These are phyloP conservation scores for Nicotiana otophora DNA, from an alignment of 257 asterid genomes.

Conservation along the genomic window DNA sequence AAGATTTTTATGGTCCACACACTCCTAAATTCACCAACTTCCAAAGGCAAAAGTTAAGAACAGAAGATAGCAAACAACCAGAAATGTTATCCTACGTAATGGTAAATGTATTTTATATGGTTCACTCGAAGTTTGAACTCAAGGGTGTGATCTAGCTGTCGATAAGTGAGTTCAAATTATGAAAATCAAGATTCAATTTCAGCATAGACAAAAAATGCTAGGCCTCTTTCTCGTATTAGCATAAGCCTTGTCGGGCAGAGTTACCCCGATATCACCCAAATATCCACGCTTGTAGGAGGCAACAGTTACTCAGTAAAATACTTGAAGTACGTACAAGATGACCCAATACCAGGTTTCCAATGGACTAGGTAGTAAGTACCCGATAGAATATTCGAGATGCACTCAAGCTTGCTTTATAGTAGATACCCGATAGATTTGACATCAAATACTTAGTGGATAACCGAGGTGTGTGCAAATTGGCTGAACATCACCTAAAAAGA, in stretches of 20 bases:
- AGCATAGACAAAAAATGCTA: not conserved
- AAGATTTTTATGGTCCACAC: not conserved
- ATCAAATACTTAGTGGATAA: not conserved
- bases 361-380: not conserved
- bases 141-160: too few relatives aligned
- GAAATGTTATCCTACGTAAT: not conserved
- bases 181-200: too few relatives aligned
- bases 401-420: not conserved
- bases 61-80: not conserved
- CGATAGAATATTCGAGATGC: not conserved
- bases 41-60: not conserved
- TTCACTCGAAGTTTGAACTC: not conserved
- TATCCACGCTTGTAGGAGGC: not conserved
- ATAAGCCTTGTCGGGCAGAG: not conserved
- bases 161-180: too few relatives aligned
- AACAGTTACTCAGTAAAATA: not conserved
- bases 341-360: too few relatives aligned
- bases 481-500: too few relatives aligned
- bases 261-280: too few relatives aligned
- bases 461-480: not conserved
- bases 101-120: not conserved
- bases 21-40: not conserved
- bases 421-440: too few relatives aligned
- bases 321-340: not conserved
- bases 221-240: not conserved